Base-by-base conservation (phyloP, 139 green algal genomes). In the Zygnema circumcarinatum region DNA sequence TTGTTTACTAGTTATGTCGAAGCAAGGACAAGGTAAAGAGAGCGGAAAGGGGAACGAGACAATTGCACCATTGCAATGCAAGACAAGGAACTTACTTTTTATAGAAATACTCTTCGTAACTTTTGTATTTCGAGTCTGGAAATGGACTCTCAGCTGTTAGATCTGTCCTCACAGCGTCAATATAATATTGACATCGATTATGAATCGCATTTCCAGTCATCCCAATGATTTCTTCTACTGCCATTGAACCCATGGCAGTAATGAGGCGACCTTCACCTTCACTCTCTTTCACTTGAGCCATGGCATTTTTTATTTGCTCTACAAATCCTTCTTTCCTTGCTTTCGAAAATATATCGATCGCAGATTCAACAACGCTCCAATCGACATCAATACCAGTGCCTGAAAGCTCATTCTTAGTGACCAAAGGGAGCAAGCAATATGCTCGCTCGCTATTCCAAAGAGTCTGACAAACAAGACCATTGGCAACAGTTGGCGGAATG, bases 111-210 rank as follows among this genome's bases (percentile, higher is more conserved):
- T 38, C 36, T 74, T 47, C 38, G 7, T 72, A 83, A 25, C 2
- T 74, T 20, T 33, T 83, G 75, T 83, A 83, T 2, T 83, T 25
- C 16, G 33, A 3, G 29, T 40, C 11, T 31, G 75, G 32, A 52
- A 83, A 83, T 33, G 31, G 75, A 52, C 75, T 83, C n/a, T 83
- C 32, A 20, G 75, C 75, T 42, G n/a, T 68, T 40, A 83, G 31
- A 3, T 56, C 36, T 33, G 2, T 16, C 21, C 38, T 2, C 2
- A 83, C 32, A 3, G 20, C 75, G 7, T 35, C 2, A 21, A 83
- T 53, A 74, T 52, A 62, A 52, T 83, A 83, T 3, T 83, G 31
- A 2, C 47, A 62, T 47, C 75, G 20, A 62, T 53, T 83, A 7
- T 83, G 75, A 47, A 83, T 33, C 21, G 21, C 33, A 3, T 2